Evolutionary conservation across 2,329 filamentous ascomycete species (phyloP).

Genomic region (Fonsecaea multimorphosa): DNA sequence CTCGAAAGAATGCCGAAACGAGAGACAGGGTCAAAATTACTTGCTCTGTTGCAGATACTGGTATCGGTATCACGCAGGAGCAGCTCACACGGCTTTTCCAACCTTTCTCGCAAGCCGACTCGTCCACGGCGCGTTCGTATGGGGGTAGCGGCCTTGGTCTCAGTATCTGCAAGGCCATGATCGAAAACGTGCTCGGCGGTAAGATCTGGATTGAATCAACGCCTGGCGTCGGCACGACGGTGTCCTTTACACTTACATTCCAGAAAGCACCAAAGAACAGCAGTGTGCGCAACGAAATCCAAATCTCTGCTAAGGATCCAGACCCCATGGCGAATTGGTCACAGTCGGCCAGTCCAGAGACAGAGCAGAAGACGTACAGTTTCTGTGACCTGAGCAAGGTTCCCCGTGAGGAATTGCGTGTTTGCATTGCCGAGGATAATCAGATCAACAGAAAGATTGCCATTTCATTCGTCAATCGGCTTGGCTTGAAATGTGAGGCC

Average conservation of each 20-base stretch:
- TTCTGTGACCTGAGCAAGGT: constrained; percentile 73
- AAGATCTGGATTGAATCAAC: constrained; percentile 65
- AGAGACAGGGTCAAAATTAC: constrained; percentile 43
- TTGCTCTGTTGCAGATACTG: constrained; percentile 66
- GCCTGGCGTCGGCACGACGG: constrained; percentile 61
- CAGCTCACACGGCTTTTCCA: constrained; percentile 68
- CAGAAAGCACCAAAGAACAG: constrained; percentile 75
- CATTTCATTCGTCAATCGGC: constrained; percentile 54
- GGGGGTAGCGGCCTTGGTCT: constrained; percentile 63
- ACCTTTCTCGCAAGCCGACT: constrained; percentile 65
- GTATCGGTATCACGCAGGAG: constrained; percentile 69
- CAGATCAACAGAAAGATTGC: constrained; percentile 54
- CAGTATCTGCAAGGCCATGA: constrained; percentile 67
- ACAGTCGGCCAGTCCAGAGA: constrained; percentile 51
- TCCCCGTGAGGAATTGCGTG: constrained; percentile 76
- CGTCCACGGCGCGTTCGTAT: constrained; percentile 69
- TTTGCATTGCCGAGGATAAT: constrained; percentile 89
- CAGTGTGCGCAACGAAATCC: constrained; percentile 57
- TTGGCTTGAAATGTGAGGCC: constrained; percentile 85
- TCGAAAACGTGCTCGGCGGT: constrained; percentile 66
- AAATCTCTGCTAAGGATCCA: constrained; percentile 50
- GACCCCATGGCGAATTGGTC: constrained; percentile 65
- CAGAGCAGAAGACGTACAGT: constrained; percentile 53
- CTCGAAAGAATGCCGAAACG: constrained; percentile 48
- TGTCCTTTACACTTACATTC: constrained; percentile 79